Evolutionary conservation across 1,284 basidiomycete species (phyloP).

Genomic region (Ceratobasidium sp.): DNA sequence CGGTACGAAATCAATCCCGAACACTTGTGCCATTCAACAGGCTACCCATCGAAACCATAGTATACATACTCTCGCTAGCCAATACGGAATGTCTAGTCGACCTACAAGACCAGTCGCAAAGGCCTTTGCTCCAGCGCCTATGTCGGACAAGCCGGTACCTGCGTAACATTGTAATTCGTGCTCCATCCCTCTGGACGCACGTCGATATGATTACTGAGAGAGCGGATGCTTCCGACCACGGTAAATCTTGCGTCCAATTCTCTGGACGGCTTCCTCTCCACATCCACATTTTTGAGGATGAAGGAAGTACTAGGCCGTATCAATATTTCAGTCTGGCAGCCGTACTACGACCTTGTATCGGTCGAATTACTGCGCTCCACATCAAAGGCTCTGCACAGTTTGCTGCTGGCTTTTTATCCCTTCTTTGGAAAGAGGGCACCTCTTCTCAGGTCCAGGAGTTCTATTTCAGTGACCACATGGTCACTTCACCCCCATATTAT

Average conservation of each 20-base stretch:
- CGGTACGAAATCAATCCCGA: background rate
- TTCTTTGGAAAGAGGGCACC: background rate
- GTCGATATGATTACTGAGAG: background rate
- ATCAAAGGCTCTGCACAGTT: background rate
- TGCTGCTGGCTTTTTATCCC: background rate
- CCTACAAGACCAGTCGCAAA: background rate
- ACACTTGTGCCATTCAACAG: background rate
- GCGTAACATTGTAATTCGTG: background rate
- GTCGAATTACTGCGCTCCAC: background rate
- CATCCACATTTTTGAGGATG: background rate
- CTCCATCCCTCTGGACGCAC: constrained; percentile 1
- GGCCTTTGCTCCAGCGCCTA: background rate
- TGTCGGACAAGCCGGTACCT: background rate
- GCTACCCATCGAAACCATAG: background rate
- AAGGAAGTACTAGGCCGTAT: background rate
- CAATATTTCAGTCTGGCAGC: background rate
- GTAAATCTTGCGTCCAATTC: background rate
- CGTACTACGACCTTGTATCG: background rate
- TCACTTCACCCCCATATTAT: background rate
- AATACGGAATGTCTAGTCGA: background rate
- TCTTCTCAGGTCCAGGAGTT: background rate
- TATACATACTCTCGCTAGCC: background rate
- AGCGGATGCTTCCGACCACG: background rate
- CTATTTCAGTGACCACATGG: background rate
- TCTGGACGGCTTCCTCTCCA: background rate